A percentile compares a stretch with the other conserved stretches of the same genome.
These are phyloP conservation scores for Curvularia sp. DNA, from an alignment of 2,329 filamentous ascomycete species.

Conservation along the genomic window DNA sequence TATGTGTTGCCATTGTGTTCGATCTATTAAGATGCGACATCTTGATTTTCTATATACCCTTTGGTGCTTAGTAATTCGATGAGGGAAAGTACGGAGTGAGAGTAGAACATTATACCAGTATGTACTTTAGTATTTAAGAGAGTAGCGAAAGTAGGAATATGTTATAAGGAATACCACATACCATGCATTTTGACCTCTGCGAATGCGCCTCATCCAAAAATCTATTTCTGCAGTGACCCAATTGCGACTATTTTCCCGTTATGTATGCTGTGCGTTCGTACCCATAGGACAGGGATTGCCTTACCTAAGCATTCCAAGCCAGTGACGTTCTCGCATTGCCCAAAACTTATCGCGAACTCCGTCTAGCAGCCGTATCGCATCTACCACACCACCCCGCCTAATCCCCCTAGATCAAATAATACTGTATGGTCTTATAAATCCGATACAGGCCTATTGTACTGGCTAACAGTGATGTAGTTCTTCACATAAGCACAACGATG, in stretches of 20 bases:
- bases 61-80: conserved; percentile 18
- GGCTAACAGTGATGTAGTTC: conserved; percentile 7
- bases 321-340: conserved; percentile 5
- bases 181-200: background rate
- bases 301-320: conserved; percentile 8
- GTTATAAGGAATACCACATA: conserved; percentile 1
- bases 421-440: conserved; percentile 13
- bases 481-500: conserved; percentile 27
- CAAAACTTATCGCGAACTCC: conserved; percentile 9
- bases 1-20: background rate
- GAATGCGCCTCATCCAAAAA: background rate
- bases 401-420: background rate
- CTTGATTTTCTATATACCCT: conserved; percentile 27
- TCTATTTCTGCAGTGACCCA: background rate
- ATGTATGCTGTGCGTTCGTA: background rate
- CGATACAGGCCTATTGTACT: background rate
- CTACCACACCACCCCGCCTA: conserved; percentile 11
- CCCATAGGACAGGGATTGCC: background rate
- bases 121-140: conserved; percentile 15
- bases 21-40: conserved; percentile 17
- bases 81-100: conserved; percentile 27
- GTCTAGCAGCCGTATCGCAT: conserved; percentile 23
- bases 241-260: background rate
- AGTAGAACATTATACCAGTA: conserved; percentile 43
- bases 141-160: conserved; percentile 27